Conservation (phyloP, 768 basidiomycete genomes). For the Clavaria fumosa region DNA sequence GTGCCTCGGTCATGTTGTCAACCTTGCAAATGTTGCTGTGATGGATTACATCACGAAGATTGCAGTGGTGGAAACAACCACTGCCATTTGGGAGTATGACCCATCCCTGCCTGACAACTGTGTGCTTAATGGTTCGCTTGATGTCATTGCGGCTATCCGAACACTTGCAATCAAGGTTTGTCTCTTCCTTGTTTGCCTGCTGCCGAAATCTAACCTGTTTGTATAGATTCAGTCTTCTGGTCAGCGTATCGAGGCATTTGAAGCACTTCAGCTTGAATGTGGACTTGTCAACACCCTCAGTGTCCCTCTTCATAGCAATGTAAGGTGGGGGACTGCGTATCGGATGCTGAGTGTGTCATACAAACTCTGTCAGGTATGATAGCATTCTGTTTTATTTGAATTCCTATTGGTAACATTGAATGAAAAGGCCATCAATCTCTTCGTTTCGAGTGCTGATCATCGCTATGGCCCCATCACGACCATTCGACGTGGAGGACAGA, state of each 20-base stretch:
- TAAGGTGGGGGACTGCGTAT: slow-evolving; percentile 14
- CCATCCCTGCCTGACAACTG: too few relatives aligned
- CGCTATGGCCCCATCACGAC: slow-evolving; percentile 19
- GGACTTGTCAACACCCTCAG: slow-evolving; percentile 9
- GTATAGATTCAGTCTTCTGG: slow-evolving; percentile 14
- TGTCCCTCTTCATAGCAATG: slow-evolving; percentile 16
- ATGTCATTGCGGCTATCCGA: slow-evolving; percentile 18
- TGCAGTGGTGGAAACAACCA: slow-evolving; percentile 14
- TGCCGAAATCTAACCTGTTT: too few relatives aligned
- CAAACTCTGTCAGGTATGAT: slow-evolving; percentile 10
- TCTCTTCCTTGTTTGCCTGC: too few relatives aligned
- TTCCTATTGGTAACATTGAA: too few relatives aligned
- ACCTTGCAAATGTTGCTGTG: slow-evolving; percentile 15
- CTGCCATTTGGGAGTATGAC: slow-evolving; percentile 22
- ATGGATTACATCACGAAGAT: slow-evolving; percentile 20
- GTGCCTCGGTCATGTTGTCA: slow-evolving; percentile 19
- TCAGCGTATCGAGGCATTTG: slow-evolving; percentile 14
- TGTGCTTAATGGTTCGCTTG: slow-evolving; percentile 15
- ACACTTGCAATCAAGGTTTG: slow-evolving; percentile 20
- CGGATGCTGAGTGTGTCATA: slow-evolving; percentile 12
- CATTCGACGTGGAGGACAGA: slow-evolving; percentile 9
- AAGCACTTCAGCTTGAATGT: slow-evolving; percentile 11
- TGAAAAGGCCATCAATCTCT: slow-evolving; percentile 9
- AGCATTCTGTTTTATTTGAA: too few relatives aligned
- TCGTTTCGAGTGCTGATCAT: slow-evolving; percentile 12